A percentile compares a stretch with the other conserved stretches of the same genome.
Evolutionary conservation across 164 flowering plant genomes (phyloP).

Genomic region (Vitis cinerea): DNA sequence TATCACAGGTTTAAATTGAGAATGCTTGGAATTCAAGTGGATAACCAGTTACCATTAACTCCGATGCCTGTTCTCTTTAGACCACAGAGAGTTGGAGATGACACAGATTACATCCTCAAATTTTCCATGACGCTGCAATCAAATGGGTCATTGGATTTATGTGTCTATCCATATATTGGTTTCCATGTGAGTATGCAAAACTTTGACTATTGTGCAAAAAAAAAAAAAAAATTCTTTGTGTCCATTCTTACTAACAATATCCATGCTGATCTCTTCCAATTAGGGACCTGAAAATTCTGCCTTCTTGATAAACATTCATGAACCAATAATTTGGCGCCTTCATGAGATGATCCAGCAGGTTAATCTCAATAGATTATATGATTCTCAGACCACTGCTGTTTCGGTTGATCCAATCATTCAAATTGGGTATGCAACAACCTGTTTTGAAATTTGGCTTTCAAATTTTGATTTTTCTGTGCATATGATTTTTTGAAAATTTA

Average conservation of each 20-base stretch:
- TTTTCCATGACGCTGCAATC: slow-evolving; percentile 77
- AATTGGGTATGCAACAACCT: slow-evolving; percentile 62
- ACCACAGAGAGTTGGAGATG: slow-evolving; percentile 75
- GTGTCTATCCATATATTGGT: slow-evolving; percentile 87
- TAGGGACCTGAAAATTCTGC: slow-evolving; percentile 90
- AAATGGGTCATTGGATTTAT: slow-evolving; percentile 74
- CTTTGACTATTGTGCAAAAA: background rate
- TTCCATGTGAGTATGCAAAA: slow-evolving; percentile 53
- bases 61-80: slow-evolving; percentile 97
- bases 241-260: background rate
- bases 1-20: slow-evolving; percentile 74
- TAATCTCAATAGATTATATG: slow-evolving; percentile 53
- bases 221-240: background rate
- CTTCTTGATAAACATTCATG: slow-evolving; percentile 85
- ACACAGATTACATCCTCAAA: slow-evolving; percentile 75
- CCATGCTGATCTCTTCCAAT: slow-evolving; percentile 1
- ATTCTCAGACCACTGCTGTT: slow-evolving; percentile 65
- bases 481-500: slow-evolving; percentile 3
- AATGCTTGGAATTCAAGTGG: slow-evolving; percentile 84
- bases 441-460: background rate
- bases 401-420: slow-evolving; percentile 92
- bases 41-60: slow-evolving; percentile 90
- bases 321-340: slow-evolving; percentile 98
- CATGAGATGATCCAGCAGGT: slow-evolving; percentile 94
- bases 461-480: background rate